Base-by-base conservation (phyloP, 257 asterid genomes). In the Petrea volubilis region DNA sequence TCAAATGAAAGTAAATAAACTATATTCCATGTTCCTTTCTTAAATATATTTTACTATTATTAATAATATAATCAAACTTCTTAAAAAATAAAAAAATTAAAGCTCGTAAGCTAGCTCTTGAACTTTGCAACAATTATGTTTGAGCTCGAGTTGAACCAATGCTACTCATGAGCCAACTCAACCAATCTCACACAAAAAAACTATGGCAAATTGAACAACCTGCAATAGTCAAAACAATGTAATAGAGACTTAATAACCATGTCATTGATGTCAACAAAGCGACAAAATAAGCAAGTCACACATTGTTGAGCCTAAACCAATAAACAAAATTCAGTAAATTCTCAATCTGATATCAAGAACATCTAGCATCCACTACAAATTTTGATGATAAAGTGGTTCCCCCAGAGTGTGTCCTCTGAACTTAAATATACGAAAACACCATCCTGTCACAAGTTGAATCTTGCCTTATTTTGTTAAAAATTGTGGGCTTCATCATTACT, bases 321-420 rank as follows among this genome's bases (percentile, higher is more conserved):
- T 62, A 31, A n/a, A 62, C 20, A n/a, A n/a, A 40, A 57, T 12
- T n/a, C 40, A 46, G 56, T 40, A 31, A 56, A 20, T 55, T 71
- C 38, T 28, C 49, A 21, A 56, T 40, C 68, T 72, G 63, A 31
- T 58, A 12, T 36, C 18, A 55, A 33, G 17, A 71, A 41, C 18
- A 12, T 49, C 50, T 34, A 53, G 25, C 28, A 23, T 38, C 62
- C 23, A 46, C 73, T 34, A 59, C 7, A 76, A 64, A 52, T 7
- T 52, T 33, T 61, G 68, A 60, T 24, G 46, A 33, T 3, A 71
- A 66, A 14, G 58, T 70, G 49, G 65, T 50, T 60, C n/a, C 74
- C 74, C 60, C 57, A 60, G 44, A 20, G 24, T 53, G 11, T 58
- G 46, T 60, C 75, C 68, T 27, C 74, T 67, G 55, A 78, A 68